Evolutionary conservation across 108 stramenopile species (phyloP), one percentile per base, ranked within the genome.

Genomic region (Cyclotella kingstonii): DNA sequence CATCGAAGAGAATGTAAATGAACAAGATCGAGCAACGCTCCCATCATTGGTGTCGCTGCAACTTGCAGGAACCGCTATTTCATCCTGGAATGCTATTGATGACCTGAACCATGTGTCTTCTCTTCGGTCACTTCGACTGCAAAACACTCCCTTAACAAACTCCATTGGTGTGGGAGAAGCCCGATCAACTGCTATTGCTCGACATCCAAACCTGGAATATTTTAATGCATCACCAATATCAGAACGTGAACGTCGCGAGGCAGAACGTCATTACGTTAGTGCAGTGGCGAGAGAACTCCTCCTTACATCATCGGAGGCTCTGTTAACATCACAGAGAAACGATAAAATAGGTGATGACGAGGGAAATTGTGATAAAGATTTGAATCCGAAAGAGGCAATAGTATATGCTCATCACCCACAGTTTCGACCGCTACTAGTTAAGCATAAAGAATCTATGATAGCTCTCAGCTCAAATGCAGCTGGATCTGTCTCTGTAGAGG

Each of bases 181-280:
- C 26, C 76, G 94, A 58, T 78, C 84, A 4, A 54, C 80, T 19
- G 64, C 74, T 18, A 89, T 95, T 70, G 94, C 90, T 35, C 81
- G 89, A 27, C 70, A 89, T 68, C 76, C 87, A 0, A 43, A 36
- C 14, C 51, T 92, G 42, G 63, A 76, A 3, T 73, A 59, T 22
- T 69, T 95, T 68, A 95, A 95, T 77, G 86, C 77, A 22, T 87
- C 84, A 0, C 55, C 73, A 38, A 73, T 95, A 38, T 55, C 86
- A 0, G 42, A 60, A 14, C 55, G 80, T 31, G 91, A 95, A 68
- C 73, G 90, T 21, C n/a, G 46, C 18, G 90, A 91, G 39, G 88
- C 94, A 23, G 94, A 92, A 56, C 77, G 85, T 39, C 70, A 84
- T 30, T 95, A 92, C 73, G 81, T 86, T 52, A 83, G 81, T 49